Base-by-base conservation (phyloP, 1,139 yeast genomes). In the Suhomyces coccinellae region DNA sequence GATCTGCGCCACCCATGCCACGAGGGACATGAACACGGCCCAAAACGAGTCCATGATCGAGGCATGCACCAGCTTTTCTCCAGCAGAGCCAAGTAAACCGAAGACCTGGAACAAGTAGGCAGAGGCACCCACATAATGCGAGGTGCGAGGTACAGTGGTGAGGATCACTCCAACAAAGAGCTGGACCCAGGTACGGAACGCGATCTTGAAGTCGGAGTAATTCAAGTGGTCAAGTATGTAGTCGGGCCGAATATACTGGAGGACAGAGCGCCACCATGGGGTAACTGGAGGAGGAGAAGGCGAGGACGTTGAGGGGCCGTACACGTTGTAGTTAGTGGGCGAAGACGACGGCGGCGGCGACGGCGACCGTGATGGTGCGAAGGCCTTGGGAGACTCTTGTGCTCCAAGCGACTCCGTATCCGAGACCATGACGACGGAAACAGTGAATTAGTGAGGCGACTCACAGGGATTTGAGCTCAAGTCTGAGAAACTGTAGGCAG, bases 91-190 rank as follows among this genome's bases (percentile, higher is more conserved):
- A 36, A 68, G 58, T 39, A 68, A 66, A 2, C 63, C 66, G 29
- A 67, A 52, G 27, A 69, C 58, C 37, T 60, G 66, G 28, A 62
- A 42, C 43, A 69, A 54, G 46, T 61, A 69, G 1, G 66, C 55
- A 2, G 67, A 69, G 14, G 45, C 44, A 4, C 73, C 73, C 0
- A 69, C 33, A 72, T 72, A 69, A 11, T 44, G 42, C 38, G 61
- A 54, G 1, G 63, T 52, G 9, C 44, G 41, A 1, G 69, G 71
- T 1, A 66, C 57, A 3, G 66, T 53, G 8, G 62, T 48, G 13
- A 69, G 41, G 1, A 69, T 45, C 9, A 63, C 60, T 1, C 64
- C 54, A 4, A 51, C 41, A 67, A 71, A 69, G 4, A 63, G 48
- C 43, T 64, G 68, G 4, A 59, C 30, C 65, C 69, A 69, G 2